These are phyloP conservation scores for Exophiala sp. DNA, from an alignment of 2,329 filamentous ascomycete genomes.

Conservation along the genomic window DNA sequence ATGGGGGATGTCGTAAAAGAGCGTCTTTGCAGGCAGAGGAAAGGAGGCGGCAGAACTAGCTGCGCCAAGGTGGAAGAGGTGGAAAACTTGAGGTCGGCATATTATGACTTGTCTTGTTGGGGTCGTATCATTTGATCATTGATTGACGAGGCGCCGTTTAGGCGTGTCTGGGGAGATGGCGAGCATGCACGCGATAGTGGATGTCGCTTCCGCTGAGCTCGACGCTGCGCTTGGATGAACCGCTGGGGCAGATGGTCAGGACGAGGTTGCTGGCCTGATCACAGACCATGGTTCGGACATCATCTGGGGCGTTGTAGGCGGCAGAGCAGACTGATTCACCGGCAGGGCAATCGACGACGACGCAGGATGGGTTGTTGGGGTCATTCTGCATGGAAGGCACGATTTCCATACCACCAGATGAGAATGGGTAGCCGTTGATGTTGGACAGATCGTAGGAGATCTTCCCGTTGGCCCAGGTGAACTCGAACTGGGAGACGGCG, in stretches of 20 bases:
- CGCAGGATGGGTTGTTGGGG: slow-evolving; percentile 25
- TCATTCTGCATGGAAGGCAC: slow-evolving; percentile 26
- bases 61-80: slow-evolving; percentile 21
- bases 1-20: slow-evolving; percentile 21
- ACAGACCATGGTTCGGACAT: slow-evolving; percentile 29
- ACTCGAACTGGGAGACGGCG: slow-evolving; percentile 41
- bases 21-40: slow-evolving; percentile 23
- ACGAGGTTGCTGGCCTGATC: slow-evolving; percentile 21
- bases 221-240: slow-evolving; percentile 23
- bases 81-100: slow-evolving; percentile 9
- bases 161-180: slow-evolving; percentile 20
- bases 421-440: slow-evolving; percentile 43
- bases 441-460: slow-evolving; percentile 44
- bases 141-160: slow-evolving; percentile 4
- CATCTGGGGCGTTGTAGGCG: slow-evolving; percentile 28
- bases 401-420: slow-evolving; percentile 26
- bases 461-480: slow-evolving; percentile 36
- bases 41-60: slow-evolving; percentile 26
- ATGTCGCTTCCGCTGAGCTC: slow-evolving; percentile 10
- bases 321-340: slow-evolving; percentile 23
- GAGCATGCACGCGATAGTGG: slow-evolving; percentile 26
- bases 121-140: neutral
- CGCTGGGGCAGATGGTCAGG: slow-evolving; percentile 27
- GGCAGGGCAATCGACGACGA: slow-evolving; percentile 25
- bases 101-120: slow-evolving; percentile 6